Conservation (phyloP, 2,329 filamentous ascomycete genomes). For the Drechslerella dactyloides region DNA sequence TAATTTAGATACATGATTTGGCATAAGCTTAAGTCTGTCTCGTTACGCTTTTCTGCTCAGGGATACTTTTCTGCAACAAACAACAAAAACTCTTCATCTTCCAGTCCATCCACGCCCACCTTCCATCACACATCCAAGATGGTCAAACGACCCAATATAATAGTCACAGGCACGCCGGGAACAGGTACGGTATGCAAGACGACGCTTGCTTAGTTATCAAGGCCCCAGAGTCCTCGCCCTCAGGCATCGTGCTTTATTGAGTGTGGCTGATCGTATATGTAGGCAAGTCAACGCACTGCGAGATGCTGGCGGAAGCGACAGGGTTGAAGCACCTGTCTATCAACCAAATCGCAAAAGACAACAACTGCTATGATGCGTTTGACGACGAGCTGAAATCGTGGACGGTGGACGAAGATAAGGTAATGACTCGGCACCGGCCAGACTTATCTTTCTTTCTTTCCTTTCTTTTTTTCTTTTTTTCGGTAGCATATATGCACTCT, state of each 20-base stretch:
- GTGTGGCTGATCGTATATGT: not conserved
- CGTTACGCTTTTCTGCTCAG: too few relatives aligned
- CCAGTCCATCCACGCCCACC: not conserved
- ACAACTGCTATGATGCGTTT: constrained; percentile 83
- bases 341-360: constrained; percentile 90
- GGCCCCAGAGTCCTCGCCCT: not conserved
- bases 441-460: not conserved
- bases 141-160: constrained; percentile 75
- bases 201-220: not conserved
- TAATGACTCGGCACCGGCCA: constrained; percentile 57
- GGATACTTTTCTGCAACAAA: constrained; percentile 40
- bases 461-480: constrained; percentile 9
- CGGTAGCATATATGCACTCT: not conserved
- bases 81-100: constrained; percentile 29
- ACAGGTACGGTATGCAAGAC: constrained; percentile 63
- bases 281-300: constrained; percentile 89
- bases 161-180: constrained; percentile 93
- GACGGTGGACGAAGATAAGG: constrained; percentile 97
- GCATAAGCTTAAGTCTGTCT: too few relatives aligned
- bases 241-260: not conserved
- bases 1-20: too few relatives aligned
- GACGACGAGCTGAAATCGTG: constrained; percentile 84
- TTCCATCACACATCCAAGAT: constrained; percentile 13
- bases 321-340: constrained; percentile 78
- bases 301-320: constrained; percentile 76